These are phyloP conservation scores for Tremella mesenterica DNA, from an alignment of 768 basidiomycete genomes.

Conservation along the genomic window DNA sequence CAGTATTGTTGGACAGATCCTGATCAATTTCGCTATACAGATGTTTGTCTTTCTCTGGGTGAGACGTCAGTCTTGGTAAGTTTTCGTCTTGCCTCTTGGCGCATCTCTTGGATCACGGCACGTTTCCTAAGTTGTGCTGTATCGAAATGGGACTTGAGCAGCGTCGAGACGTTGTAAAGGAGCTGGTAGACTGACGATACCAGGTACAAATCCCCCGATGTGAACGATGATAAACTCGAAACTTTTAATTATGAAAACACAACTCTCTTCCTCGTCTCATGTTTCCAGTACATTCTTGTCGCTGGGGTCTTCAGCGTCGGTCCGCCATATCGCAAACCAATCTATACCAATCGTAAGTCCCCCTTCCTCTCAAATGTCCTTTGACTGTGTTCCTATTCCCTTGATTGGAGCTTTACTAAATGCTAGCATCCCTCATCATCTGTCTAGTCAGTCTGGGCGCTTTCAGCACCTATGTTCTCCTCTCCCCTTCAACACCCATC, in stretches of 20 bases:
- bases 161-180: background rate
- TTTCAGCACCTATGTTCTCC: slow-evolving; percentile 69
- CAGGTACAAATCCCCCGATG: slow-evolving; percentile 70
- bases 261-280: slow-evolving; percentile 81
- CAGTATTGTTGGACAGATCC: slow-evolving; percentile 84
- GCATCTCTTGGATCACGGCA: too few species aligned
- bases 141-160: too few species aligned
- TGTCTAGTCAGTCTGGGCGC: slow-evolving; percentile 60
- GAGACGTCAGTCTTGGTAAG: slow-evolving; percentile 70
- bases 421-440: slow-evolving; percentile 67
- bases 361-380: background rate
- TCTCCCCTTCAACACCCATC: slow-evolving; percentile 59
- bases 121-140: too few species aligned
- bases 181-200: background rate
- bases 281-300: slow-evolving; percentile 96
- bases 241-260: slow-evolving; percentile 88
- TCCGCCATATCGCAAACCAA: slow-evolving; percentile 86
- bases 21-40: slow-evolving; percentile 74
- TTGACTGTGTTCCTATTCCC: slow-evolving; percentile 1
- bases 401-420: background rate
- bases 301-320: slow-evolving; percentile 97
- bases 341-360: slow-evolving; percentile 82
- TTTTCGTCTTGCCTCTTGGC: too few species aligned
- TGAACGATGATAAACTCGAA: slow-evolving; percentile 62
- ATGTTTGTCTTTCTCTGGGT: slow-evolving; percentile 87